These are phyloP conservation scores for Vanilla planifolia DNA, from an alignment of 106 monocot species.

Conservation along the genomic window DNA sequence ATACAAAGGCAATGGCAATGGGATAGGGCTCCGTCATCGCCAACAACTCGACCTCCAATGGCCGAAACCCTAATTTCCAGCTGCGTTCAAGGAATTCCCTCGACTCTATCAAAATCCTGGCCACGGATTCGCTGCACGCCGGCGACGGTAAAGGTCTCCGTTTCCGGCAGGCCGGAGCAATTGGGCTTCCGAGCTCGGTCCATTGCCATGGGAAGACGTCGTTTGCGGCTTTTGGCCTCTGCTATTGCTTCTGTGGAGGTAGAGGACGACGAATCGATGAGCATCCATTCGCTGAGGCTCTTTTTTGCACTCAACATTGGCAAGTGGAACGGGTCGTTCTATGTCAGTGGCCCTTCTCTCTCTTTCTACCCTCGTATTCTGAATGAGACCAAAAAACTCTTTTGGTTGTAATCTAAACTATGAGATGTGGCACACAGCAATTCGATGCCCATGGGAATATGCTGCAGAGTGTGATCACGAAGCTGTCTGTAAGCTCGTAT, in stretches of 20 bases:
- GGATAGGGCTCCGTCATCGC: no score
- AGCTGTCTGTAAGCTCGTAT: slow-evolving; percentile 77
- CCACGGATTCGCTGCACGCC: neutral
- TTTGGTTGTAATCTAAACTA: neutral
- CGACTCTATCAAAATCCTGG: slow-evolving; percentile 3
- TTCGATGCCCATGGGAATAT: slow-evolving; percentile 66
- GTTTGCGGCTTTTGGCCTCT: slow-evolving; percentile 5
- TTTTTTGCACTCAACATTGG: slow-evolving; percentile 71
- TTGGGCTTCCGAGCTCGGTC: neutral
- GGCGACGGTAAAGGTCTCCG: neutral
- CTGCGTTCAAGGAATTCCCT: slow-evolving; percentile 11
- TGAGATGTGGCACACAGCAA: slow-evolving; percentile 48
- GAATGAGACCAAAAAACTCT: neutral
- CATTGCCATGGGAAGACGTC: neutral
- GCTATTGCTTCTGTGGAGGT: slow-evolving; percentile 15
- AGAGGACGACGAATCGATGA: slow-evolving; percentile 30
- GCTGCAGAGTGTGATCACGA: slow-evolving; percentile 68
- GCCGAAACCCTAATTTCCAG: slow-evolving; percentile 39
- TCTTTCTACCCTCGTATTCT: slow-evolving; percentile 3
- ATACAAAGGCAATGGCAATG: no score
- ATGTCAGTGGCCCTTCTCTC: slow-evolving; percentile 31
- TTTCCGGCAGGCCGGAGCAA: neutral
- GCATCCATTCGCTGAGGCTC: slow-evolving; percentile 35
- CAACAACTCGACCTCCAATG: slow-evolving; percentile 27
- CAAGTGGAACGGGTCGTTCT: slow-evolving; percentile 83